Base-by-base conservation (phyloP, 345 rosid genomes). In the Melaleuca quinquenervia region DNA sequence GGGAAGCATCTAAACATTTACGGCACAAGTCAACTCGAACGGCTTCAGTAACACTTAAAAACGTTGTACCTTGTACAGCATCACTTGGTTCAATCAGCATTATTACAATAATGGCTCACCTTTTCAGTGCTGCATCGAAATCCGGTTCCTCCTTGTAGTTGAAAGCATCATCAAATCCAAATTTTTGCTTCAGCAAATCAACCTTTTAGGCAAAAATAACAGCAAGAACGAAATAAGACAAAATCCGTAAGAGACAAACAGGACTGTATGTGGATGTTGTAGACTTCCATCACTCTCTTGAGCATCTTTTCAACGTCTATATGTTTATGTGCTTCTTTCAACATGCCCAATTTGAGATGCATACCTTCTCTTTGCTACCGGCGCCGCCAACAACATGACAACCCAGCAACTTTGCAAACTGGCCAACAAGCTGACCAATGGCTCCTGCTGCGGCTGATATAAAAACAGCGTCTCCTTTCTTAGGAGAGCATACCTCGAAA, bases 141-240 rank as follows among this genome's bases (percentile, higher is more conserved):
- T 90, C 74, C 1, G 82, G 85, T 64, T 93, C 94, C 70, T 90
- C 92, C 83, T 91, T 91, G 83, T 91, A 91, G 91, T 92, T 92
- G 91, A 93, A 93, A 87, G 96, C 96, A 44, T 89, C 92, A 74
- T 93, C 91, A 48, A 92, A 93, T 55, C 92, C 91, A 83, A 92
- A 86, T 86, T 90, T 90, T 41, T 85, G 89, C 91, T 89, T 92
- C 85, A 93, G 86, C 27, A 92, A 84, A 82, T 90, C 90, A 84
- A 93, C 92, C 93, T 93, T 36, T 8, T 27, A 49, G 6, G 22
- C 53, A 0, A 48, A 49, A 50, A 48, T 11, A 58, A 26, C 44
- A 45, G 78, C 54, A 20, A 48, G 26, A 14, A 13, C 22, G 21
- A 20, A 84, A 2, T 52, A 83, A 32, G 45, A 32, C 18, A 16